Base-by-base conservation (phyloP, 345 rosid genomes). In the Citrus mangshanensis region DNA sequence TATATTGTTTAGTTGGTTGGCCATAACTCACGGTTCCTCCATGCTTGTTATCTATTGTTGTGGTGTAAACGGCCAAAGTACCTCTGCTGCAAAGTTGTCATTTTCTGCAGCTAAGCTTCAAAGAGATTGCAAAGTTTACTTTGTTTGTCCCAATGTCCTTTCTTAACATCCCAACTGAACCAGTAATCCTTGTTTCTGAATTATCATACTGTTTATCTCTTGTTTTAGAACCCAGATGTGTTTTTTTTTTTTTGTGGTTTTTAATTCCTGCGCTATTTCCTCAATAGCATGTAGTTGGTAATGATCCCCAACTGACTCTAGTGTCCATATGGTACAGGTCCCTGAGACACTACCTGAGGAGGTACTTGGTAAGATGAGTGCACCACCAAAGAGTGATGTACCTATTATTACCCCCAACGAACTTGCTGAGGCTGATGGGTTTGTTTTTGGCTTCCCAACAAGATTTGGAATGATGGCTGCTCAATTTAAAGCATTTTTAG, bases 391-490 rank as follows among this genome's bases (percentile, higher is more conserved):
- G 89, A 86, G 93, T 30, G 97, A 92, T 72, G 88, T 88, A 27
- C 99, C 99, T 19, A 79, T 90, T 82, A 89, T 93, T 40, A 87
- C 95, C 25, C 93, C 99, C 0, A 68, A 64, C 9, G 96, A 95
- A 34, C 93, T 93, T 59, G 75, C 97, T 46, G 97, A 95, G 84
- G 99, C 98, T 38, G 99, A 95, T 82, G 99, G 98, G 6, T 85
- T 93, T 70, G 84, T 93, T 71, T 88, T 93, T 72, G 98, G 99
- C 22, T 95, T 95, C 91, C 99, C 98, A 72, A 95, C 99, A 55
- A 91, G 98, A 85, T 95, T 92, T 55, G 99, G 99, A 42, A 95
- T 95, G 99, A 95, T 95, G 99, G 84, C 96, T 84, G 97, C 99
- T 80, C 99, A 95, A 81, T 95, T 95, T 82, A 95, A 95, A 77